Evolutionary conservation across 139 green algal genomes (phyloP), one percentile per base, ranked within the genome.

Genomic region (Coccomyxa sp.): DNA sequence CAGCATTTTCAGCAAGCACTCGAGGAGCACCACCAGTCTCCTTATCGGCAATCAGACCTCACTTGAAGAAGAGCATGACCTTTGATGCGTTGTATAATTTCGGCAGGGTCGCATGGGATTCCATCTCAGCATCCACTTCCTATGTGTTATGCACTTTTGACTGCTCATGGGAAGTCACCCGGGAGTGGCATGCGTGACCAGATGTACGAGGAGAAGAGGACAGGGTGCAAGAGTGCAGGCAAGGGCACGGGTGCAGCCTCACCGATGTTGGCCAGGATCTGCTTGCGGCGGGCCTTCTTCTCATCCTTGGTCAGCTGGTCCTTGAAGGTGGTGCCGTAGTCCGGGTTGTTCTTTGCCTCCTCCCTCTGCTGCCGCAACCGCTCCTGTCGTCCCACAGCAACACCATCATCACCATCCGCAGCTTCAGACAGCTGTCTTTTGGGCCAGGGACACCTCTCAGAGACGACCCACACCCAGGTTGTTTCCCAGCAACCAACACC

Each of bases 261-360:
- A 86, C 89, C 95, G 82, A 98, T 98, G 87, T 85, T 91, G 23
- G 90, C 86, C 58, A 99, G 88, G 85, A 98, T 98, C 87, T 95
- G 83, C 89, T 96, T 97, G 76, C 95, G 88, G 85, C 91, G 89
- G 28, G 77, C 75, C 71, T 86, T 83, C 27, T 82, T 85, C 77
- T 96, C 91, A 60, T 91, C 90, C 87, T 98, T 98, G 82, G 83
- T 91, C 32, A 89, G 82, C 86, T 96, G 87, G 21, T 85, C 82
- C 92, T 99, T 99, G 91, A 95, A 98, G 13, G 23, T 76, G 30
- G 88, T 86, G 57, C 82, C 87, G 81, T 96, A 97, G 32, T 92
- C 85, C 13, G 89, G 60, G 74, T 89, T 85, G 71, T 51, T 68
- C 28, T 66, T 28, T 3, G 75, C 80, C 80, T 75, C 51, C 25